Evolutionary conservation across 768 basidiomycete species (phyloP), one percentile per base, ranked within the genome.

Genomic region (Mycena capillaripes): DNA sequence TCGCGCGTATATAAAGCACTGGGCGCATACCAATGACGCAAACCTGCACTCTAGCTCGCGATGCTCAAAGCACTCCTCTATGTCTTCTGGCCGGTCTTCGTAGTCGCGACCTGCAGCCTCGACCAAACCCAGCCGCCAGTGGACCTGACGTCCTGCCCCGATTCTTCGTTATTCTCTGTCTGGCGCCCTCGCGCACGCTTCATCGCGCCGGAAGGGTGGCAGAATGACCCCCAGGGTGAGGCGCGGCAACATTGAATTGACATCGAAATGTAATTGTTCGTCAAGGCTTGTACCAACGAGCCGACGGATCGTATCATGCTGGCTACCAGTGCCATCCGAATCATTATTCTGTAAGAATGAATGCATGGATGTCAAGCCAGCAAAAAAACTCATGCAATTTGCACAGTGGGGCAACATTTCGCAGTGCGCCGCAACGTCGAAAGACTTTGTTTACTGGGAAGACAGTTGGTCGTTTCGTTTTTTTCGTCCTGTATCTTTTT

Each of bases 401-500:
- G 1, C 14, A 27, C 21, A 72, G 71, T 72, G 71, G 71, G 71
- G 71, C 6, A 72, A 72, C 21, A 72, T 72, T 12, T 63, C 71
- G 2, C 40, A 50, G 44, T 72, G 71, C n/a, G 71, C 71, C 16
- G 71, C 71, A 4, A 63, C 60, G 7, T 68, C 71, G 29, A 68
- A 57, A 12, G 71, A 72, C 30, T 68, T 72, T n/a, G 71, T 72
- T 30, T 72, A 72, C 23, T 72, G 71, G 71, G 60, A 68, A 63
- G 71, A 72, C 56, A 72, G 71, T 72, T 29, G n/a, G 71, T 55
- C 29, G 1, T 40, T 46, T n/a, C 10, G 1, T 42, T 36, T 42
- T 10, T 34, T 11, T 29, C 21, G 11, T 17, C 29, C 3, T n/a
- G n/a, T n/a, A n/a, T n/a, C n/a, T n/a, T 19, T 4, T 62, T 52